Evolutionary conservation across 2,329 filamentous ascomycete species (phyloP).

Genomic region (Epichloe elymi): DNA sequence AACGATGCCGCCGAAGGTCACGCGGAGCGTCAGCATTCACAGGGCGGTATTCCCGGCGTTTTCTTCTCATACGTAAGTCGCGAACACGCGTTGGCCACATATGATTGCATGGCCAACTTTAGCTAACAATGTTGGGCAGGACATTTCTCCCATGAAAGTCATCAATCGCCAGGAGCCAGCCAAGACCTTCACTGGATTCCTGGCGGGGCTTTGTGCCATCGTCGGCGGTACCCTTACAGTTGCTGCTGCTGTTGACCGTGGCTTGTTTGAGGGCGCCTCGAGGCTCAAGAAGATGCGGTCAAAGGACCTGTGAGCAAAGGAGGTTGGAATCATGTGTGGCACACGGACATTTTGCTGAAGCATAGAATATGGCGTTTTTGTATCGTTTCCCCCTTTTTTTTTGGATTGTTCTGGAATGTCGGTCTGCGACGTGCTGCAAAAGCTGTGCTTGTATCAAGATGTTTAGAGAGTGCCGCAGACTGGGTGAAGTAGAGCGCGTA

Average conservation of each 20-base stretch:
- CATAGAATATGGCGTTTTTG: slow-evolving; percentile 3
- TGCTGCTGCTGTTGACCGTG: slow-evolving; percentile 82
- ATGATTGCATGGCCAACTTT: no score
- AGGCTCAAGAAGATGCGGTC: slow-evolving; percentile 75
- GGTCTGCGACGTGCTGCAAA: background rate
- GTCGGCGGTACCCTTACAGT: slow-evolving; percentile 93
- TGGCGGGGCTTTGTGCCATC: slow-evolving; percentile 88
- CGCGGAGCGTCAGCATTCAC: slow-evolving; percentile 78
- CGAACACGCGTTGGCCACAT: background rate
- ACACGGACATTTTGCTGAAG: background rate
- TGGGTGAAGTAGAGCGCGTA: background rate
- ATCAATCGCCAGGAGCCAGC: slow-evolving; percentile 85
- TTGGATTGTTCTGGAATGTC: background rate
- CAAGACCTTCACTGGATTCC: slow-evolving; percentile 83
- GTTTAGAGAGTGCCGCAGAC: background rate
- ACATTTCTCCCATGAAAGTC: slow-evolving; percentile 99
- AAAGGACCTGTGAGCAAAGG: slow-evolving; percentile 38
- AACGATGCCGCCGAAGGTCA: slow-evolving; percentile 79
- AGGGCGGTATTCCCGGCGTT: slow-evolving; percentile 87
- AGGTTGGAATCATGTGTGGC: background rate
- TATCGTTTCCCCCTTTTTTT: background rate
- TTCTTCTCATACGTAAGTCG: slow-evolving; percentile 90
- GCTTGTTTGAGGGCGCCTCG: slow-evolving; percentile 75
- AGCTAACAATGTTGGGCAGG: slow-evolving; percentile 32
- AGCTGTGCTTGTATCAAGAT: background rate